A percentile compares a stretch with the other conserved stretches of the same genome.
Evolutionary conservation across 192 early-diverging fungal genomes (phyloP).

Genomic region (Oehlia diaphana): DNA sequence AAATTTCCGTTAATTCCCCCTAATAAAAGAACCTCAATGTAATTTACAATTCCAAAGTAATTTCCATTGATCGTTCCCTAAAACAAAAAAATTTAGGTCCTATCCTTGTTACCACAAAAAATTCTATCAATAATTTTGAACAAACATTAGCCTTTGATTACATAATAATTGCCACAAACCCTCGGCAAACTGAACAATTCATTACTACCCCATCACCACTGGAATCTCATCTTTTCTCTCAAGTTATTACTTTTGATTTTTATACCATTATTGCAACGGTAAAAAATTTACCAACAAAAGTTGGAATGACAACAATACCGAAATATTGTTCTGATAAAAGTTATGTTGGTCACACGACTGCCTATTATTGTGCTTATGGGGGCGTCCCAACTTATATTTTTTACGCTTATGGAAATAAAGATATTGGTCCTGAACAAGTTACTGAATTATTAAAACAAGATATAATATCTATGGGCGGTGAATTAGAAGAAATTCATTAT

Average conservation of each 20-base stretch:
- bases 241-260: slow-evolving; percentile 11
- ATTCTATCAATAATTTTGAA: background rate
- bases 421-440: background rate
- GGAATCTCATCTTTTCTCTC: background rate
- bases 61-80: slow-evolving; percentile 14
- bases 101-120: background rate
- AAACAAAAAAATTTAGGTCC: background rate
- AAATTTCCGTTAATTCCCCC: background rate
- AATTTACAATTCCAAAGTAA: background rate
- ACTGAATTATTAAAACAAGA: slow-evolving; percentile 21
- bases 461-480: slow-evolving; percentile 5
- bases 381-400: slow-evolving; percentile 17
- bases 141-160: slow-evolving; percentile 17
- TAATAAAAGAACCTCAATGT: slow-evolving; percentile 1
- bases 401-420: slow-evolving; percentile 11
- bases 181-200: slow-evolving; percentile 19
- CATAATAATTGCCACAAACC: slow-evolving; percentile 18
- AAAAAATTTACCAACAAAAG: slow-evolving; percentile 6
- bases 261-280: slow-evolving; percentile 25
- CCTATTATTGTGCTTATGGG: slow-evolving; percentile 16
- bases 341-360: slow-evolving; percentile 19
- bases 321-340: slow-evolving; percentile 11
- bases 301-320: slow-evolving; percentile 20
- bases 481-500: slow-evolving; percentile 22
- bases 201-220: background rate